Evolutionary conservation across 768 basidiomycete species (phyloP), one percentile per base, ranked within the genome.

Genomic region (Rhodotorula babjevae): DNA sequence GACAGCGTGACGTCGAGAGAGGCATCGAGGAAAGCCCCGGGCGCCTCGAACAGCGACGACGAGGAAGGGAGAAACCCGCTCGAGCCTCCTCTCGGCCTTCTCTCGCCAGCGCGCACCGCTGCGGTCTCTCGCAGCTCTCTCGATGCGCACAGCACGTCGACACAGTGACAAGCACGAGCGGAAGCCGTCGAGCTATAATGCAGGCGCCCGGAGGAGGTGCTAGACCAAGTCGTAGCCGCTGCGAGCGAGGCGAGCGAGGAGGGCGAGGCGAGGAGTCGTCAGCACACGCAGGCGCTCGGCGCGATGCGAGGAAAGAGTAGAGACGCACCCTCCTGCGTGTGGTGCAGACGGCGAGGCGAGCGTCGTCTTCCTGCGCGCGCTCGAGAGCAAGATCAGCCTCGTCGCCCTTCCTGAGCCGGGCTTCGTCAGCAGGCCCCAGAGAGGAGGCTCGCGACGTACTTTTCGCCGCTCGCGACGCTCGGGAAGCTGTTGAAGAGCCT

Each of bases 401-500:
- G 3, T 55, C 31, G 15, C 2, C 29, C 18, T 15, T 25, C 27
- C 27, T n/a, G n/a, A n/a, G n/a, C n/a, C n/a, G n/a, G n/a, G n/a
- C n/a, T n/a, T n/a, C n/a, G n/a, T n/a, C n/a, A n/a, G n/a, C n/a
- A n/a, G 18, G 3, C 16, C 7, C 15, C n/a, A 18, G 2, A 31
- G 15, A 31, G 18, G 4, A 10, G 1, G 29, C 7, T 2, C 1
- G 55, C 18, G 42, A 59, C 70, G 53, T n/a, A 71, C 92, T 89
- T 92, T 83, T 99, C 96, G 50, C 96, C 96, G 27, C 94, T 95
- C 33, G 96, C 96, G 36, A 90, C 87, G 50, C 92, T 94, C 44
- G 96, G 96, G 81, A 98, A 99, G 5, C 92, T 94, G 3, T 90
- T 87, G 82, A 99, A 98, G 69, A 98, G 83, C 79, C 95, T 93